Evolutionary conservation across 2,329 filamentous ascomycete genomes (phyloP), one percentile per base, ranked within the genome.

Genomic region (Uncinocarpus reesii): DNA sequence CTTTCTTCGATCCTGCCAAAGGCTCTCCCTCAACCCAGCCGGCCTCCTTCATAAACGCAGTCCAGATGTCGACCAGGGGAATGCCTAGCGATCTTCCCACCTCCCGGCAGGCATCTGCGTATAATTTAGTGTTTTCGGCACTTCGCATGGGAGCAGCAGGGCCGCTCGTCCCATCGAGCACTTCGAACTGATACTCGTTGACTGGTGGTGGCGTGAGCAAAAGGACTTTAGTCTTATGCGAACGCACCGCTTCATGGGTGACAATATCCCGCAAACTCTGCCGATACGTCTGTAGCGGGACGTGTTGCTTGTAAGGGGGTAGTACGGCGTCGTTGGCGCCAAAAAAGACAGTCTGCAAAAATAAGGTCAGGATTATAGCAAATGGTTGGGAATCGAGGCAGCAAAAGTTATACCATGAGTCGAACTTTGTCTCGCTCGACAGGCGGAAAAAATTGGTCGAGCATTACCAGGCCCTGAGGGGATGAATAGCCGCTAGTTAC

Each of bases 261-360:
- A 93, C 69, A 56, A 96, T 86, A 21, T 70, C 71, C 54, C 65
- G 73, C 41, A 95, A 67, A 60, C 95, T 93, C 48, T 75, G 67
- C 62, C 78, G 80, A 71, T 87, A 96, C 52, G 79, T 68, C 1
- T 81, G 75, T n/a, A 95, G 65, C 0, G 86, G 78, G 6, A 96
- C 77, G 63, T 90, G 80, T 65, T 96, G 92, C 7, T 72, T 71
- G 43, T 78, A 80, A 31, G 77, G 69, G 2, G 79, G 76, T 2
- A 93, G 65, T 47, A 81, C 81, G 2, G 90, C 83, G 65, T 96
- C 92, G 62, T 98, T 96, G 57, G 92, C 86, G 15, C 92, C 92
- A 52, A 95, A 81, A 55, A 94, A 82, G 50, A 95, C 68, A 32
- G 84, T 71, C 84, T 88, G 50, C 13, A 45, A 29, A 34, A 15